phyloP scores from a whole-genome alignment of 2,329 filamentous ascomycete genomes.

The Pleoardoris graminearum region DNA sequence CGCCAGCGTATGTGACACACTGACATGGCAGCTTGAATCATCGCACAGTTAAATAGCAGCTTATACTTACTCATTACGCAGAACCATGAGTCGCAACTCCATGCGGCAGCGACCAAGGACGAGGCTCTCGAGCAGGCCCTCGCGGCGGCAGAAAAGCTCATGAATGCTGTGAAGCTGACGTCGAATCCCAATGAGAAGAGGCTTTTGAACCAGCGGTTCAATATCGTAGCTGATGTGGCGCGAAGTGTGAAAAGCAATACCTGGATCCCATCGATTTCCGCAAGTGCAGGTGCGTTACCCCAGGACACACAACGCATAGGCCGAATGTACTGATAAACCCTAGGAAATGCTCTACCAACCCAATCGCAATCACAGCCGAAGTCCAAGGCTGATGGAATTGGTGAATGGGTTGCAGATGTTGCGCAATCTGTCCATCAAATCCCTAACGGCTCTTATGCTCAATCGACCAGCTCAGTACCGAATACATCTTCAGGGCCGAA shows the following conservation, averaged over 20 bases:
- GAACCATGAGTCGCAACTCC: conserved; percentile 49
- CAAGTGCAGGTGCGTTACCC: background rate
- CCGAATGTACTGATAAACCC: background rate
- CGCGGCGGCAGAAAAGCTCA: conserved; percentile 76
- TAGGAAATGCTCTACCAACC: too few relatives aligned
- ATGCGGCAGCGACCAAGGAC: conserved; percentile 56
- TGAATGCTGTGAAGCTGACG: conserved; percentile 70
- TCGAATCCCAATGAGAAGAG: conserved; percentile 64
- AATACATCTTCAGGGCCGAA: background rate
- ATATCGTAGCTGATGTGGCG: conserved; percentile 69
- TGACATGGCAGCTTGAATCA: conserved; percentile 13
- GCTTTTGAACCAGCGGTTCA: conserved; percentile 69
- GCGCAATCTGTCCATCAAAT: conserved; percentile 11
- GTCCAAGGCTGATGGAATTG: conserved; percentile 21
- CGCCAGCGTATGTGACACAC: conserved; percentile 39
- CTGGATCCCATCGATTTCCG: conserved; percentile 26
- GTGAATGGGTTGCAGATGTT: conserved; percentile 29
- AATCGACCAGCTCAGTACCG: conserved; percentile 11
- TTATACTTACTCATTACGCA: conserved; percentile 25
- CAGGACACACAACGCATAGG: background rate
- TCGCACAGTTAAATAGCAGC: background rate
- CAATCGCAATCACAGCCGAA: conserved; percentile 5
- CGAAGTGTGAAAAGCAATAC: conserved; percentile 69
- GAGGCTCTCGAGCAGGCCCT: conserved; percentile 77
- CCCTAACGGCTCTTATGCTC: conserved; percentile 8